Evolutionary conservation across 1,284 basidiomycete species (phyloP).

Genomic region (Mycena sp.): DNA sequence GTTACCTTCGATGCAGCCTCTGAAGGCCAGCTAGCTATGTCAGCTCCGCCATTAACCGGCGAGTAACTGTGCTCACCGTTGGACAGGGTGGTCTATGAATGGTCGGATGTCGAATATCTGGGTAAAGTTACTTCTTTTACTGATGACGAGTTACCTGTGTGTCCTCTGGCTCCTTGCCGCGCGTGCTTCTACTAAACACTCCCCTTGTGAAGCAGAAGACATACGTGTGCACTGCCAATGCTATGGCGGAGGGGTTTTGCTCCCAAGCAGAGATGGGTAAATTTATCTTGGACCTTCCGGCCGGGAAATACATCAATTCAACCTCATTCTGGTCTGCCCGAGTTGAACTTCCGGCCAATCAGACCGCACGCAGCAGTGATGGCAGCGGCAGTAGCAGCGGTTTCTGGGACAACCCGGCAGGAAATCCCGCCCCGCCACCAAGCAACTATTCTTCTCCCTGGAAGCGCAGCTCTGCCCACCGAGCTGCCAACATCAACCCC

Average conservation of each 20-base stretch:
- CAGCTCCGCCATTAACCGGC: neutral
- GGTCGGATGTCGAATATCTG: conserved; percentile 86
- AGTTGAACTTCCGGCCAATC: conserved; percentile 60
- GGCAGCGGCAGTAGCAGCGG: conserved; percentile 40
- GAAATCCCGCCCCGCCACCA: conserved; percentile 62
- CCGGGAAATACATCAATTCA: conserved; percentile 65
- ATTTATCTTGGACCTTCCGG: conserved; percentile 84
- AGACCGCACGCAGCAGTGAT: conserved; percentile 29
- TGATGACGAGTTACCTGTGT: conserved; percentile 75
- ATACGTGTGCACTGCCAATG: conserved; percentile 88
- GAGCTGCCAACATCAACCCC: conserved; percentile 46
- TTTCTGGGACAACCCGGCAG: conserved; percentile 69
- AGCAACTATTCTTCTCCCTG: conserved; percentile 58
- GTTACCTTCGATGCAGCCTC: conserved; percentile 87
- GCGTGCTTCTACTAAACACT: neutral
- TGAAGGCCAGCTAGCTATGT: conserved; percentile 88
- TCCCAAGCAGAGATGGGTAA: conserved; percentile 68
- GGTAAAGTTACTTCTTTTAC: conserved; percentile 73
- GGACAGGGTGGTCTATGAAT: conserved; percentile 87
- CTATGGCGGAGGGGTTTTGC: conserved; percentile 78
- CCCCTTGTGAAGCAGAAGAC: conserved; percentile 73
- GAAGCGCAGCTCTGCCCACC: conserved; percentile 39
- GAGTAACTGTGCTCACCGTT: neutral
- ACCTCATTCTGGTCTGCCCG: conserved; percentile 86
- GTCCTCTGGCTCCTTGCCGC: conserved; percentile 42